These are phyloP conservation scores for Stagonosporopsis tanaceti DNA, from an alignment of 2,329 filamentous ascomycete species.

Conservation along the genomic window DNA sequence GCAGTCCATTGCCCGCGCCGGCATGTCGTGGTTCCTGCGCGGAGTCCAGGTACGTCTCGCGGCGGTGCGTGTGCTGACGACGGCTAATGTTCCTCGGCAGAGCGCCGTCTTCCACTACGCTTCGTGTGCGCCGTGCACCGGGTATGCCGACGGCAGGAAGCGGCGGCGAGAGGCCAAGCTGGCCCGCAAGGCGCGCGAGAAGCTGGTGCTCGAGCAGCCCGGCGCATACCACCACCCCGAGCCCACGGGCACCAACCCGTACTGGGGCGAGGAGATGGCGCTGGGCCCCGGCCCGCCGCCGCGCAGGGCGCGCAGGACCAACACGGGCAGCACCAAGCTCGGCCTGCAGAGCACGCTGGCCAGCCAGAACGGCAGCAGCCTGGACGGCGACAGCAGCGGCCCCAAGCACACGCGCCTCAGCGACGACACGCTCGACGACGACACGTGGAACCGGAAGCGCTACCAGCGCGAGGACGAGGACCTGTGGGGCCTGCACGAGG, in stretches of 20 bases:
- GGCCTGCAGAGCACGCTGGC: slow-evolving; percentile 57
- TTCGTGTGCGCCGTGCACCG: slow-evolving; percentile 80
- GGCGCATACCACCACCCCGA: slow-evolving; percentile 79
- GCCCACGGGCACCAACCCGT: slow-evolving; percentile 85
- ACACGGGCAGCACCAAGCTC: slow-evolving; percentile 62
- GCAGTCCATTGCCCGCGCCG: slow-evolving; percentile 1
- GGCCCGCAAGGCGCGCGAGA: slow-evolving; percentile 71
- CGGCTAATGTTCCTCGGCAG: slow-evolving; percentile 44
- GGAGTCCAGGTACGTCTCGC: slow-evolving; percentile 56
- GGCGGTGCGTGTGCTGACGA: neutral
- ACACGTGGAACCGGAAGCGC: slow-evolving; percentile 77
- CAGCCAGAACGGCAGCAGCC: slow-evolving; percentile 57
- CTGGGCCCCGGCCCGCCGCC: slow-evolving; percentile 79
- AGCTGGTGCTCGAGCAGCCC: slow-evolving; percentile 73
- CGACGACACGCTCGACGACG: slow-evolving; percentile 48
- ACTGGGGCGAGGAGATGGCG: slow-evolving; percentile 86
- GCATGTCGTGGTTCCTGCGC: slow-evolving; percentile 53
- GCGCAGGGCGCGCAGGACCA: slow-evolving; percentile 63
- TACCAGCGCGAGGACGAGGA: slow-evolving; percentile 91
- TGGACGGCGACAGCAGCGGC: slow-evolving; percentile 41
- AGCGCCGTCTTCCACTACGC: slow-evolving; percentile 81
- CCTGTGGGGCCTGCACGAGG: slow-evolving; percentile 75
- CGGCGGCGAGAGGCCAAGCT: slow-evolving; percentile 74
- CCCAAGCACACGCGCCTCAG: slow-evolving; percentile 37
- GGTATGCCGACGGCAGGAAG: slow-evolving; percentile 73